Evolutionary conservation across 2,329 filamentous ascomycete genomes (phyloP).

Genomic region (Aspergillus thermomutatus): DNA sequence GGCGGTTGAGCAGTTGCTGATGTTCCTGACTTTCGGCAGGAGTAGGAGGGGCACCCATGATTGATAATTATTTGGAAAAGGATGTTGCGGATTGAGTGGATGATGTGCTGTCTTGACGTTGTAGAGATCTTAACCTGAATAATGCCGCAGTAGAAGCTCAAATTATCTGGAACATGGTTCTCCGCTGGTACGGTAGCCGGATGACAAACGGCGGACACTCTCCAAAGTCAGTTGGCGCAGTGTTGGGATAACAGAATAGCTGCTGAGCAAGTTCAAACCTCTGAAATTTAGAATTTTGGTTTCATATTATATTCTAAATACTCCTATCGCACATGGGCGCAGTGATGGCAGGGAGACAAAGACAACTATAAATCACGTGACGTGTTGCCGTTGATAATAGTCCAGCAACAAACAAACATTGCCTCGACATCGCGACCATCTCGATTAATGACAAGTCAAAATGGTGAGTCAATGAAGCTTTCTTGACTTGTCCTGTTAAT

Average conservation of each 20-base stretch:
- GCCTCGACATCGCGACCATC: neutral
- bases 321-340: neutral
- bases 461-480: slow-evolving; percentile 14
- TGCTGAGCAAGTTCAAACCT: neutral
- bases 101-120: neutral
- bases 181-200: neutral
- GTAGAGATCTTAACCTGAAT: neutral
- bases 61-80: slow-evolving; percentile 21
- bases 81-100: neutral
- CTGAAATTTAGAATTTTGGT: neutral
- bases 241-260: neutral
- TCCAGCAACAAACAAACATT: slow-evolving; percentile 16
- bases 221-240: neutral
- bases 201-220: neutral
- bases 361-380: slow-evolving; percentile 10
- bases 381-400: neutral
- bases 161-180: neutral
- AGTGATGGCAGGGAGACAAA: neutral
- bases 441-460: slow-evolving; percentile 1
- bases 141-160: neutral
- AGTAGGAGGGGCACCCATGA: slow-evolving; percentile 57
- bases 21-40: slow-evolving; percentile 77
- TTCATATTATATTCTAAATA: neutral
- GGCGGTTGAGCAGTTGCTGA: slow-evolving; percentile 79
- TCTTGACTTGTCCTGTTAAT: neutral